Evolutionary conservation across 768 basidiomycete genomes (phyloP).

Genomic region (Xerocomellus intermedius): DNA sequence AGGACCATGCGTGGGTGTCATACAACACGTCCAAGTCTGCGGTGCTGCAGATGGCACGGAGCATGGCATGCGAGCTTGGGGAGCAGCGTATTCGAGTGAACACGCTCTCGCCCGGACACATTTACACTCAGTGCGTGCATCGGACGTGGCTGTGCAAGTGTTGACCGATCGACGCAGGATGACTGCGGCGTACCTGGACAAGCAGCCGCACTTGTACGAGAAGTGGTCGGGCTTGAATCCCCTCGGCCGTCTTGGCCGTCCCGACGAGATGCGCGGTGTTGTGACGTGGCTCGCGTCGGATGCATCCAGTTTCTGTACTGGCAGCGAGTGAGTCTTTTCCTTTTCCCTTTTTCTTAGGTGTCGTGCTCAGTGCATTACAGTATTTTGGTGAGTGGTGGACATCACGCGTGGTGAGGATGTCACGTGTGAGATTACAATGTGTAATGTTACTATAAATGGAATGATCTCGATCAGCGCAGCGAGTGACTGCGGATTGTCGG

Average conservation of each 20-base stretch:
- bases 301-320: constrained; percentile 76
- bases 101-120: constrained; percentile 72
- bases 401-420: constrained; percentile 31
- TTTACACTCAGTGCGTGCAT: constrained; percentile 57
- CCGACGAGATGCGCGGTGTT: constrained; percentile 73
- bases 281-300: constrained; percentile 71
- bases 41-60: constrained; percentile 76
- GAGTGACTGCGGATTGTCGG: constrained; percentile 31
- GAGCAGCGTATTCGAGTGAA: constrained; percentile 67
- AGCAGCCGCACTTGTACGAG: constrained; percentile 56
- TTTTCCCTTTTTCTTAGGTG: too few relatives aligned
- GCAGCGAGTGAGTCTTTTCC: constrained; percentile 64
- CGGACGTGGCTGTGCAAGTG: constrained; percentile 3
- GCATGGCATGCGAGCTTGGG: constrained; percentile 81
- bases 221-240: constrained; percentile 74
- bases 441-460: constrained; percentile 18
- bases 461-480: constrained; percentile 37
- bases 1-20: constrained; percentile 75
- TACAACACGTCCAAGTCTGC: constrained; percentile 80
- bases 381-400: constrained; percentile 33
- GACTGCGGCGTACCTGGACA: constrained; percentile 72
- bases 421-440: constrained; percentile 19
- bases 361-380: constrained; percentile 4
- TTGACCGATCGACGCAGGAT: constrained; percentile 42
- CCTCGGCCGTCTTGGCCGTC: constrained; percentile 64